Base-by-base conservation (phyloP, 2,329 filamentous ascomycete species). In the Trichoderma cornu-damae region DNA sequence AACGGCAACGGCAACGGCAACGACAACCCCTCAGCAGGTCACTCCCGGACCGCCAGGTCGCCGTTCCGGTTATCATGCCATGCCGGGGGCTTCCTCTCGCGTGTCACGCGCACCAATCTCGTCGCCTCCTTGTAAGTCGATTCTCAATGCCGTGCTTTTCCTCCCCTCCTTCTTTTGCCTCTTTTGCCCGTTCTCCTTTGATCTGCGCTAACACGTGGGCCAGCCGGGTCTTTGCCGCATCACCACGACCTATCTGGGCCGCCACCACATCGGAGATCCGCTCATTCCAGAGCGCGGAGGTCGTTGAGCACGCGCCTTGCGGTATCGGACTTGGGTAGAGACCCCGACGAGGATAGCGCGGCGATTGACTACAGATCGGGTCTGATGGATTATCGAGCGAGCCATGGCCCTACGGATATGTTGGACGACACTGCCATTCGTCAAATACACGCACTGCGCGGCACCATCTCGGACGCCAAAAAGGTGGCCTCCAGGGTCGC, bases 401-500 rank as follows among this genome's bases (percentile, higher is more conserved):
- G 38, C n/a, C 44, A 58, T 7, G 46, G 28, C 20, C n/a, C 47
- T 9, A 22, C 11, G 20, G 68, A 71, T 28, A 22, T 38, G 4
- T n/a, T 26, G 4, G 67, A 71, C 2, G 74, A 76, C 11, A 65
- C 65, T 16, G 65, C 70, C 7, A 52, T 75, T 16, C 70, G 76
- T 14, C 70, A 72, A 9, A 68, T 76, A 12, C 79, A 82, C 63
- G 55, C 80, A 5, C 63, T 78, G 32, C 75, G 79, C 40, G 78
- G 78, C 14, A 68, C 74, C 6, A 59, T 74, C 20, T 64, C 70
- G 0, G 75, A 68, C 37, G n/a, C n/a, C n/a, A 79, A 77, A 63
- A 69, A 74, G 61, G 73, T 81, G 6, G 79, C 78, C 3, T 81
- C 78, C 0, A 75, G 70, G 60, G 67, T 65, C 14, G 78, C 79